Base-by-base conservation (phyloP, 2,329 filamentous ascomycete species). In the Colletotrichum paranaense region DNA sequence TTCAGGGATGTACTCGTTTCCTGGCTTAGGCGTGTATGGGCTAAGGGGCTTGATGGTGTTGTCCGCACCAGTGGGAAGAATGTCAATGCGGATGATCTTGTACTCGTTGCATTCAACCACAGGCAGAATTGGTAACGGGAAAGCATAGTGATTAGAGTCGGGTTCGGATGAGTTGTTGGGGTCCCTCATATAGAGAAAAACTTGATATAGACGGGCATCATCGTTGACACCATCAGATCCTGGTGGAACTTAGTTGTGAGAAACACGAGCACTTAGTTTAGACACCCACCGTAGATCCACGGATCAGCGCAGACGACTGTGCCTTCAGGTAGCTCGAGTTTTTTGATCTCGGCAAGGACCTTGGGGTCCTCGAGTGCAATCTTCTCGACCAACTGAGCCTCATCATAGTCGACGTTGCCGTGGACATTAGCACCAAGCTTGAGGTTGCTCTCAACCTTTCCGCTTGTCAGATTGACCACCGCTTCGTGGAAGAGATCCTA, bases 141-240 rank as follows among this genome's bases (percentile, higher is more conserved):
- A 88, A 0, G 92, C 90, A 78, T 93, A 93, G 79, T 93, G 91
- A 78, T 92, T 93, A 55, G 88, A 89, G 77, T 94, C 92, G n/a
- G 82, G 80, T 77, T 92, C 89, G 7, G 82, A 79, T 0, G 88
- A 77, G 78, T 93, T 91, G 35, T 84, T 82, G 2, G 91, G 90
- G 75, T 92, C 91, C 26, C 90, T 85, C 81, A 92, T 86, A 22
- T 73, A 73, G 42, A 73, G 67, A 49, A 71, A 73, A 3, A 70
- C 60, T 62, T 73, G 71, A 32, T 73, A 73, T 26, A 73, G 46
- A 19, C 71, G 67, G 38, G 62, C n/a, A 6, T 73, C 62, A 49
- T 73, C 71, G n/a, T 63, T 42, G 22, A 73, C 58, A 30, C 71
- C 70, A 46, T 73, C 70, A 28, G 70, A 71, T 35, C 70, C 70